phyloP scores from a whole-genome alignment of 345 rosid genomes.

The Gossypium ekmanianum region DNA sequence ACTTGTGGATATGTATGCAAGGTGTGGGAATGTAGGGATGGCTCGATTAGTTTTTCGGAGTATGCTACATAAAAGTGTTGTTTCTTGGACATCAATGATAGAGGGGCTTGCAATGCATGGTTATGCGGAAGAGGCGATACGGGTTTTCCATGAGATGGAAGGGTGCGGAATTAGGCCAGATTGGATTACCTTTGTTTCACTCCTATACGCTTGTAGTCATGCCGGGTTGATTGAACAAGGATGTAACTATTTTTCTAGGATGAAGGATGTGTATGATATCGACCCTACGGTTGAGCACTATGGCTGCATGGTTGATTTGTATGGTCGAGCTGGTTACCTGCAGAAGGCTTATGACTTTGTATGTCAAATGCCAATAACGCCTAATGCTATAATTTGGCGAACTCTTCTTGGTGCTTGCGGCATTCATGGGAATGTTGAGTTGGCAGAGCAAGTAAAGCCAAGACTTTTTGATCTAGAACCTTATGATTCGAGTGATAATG shows the following conservation, averaged over 20 bases:
- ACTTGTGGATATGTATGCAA: constrained; percentile 34
- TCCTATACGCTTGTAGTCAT: constrained; percentile 46
- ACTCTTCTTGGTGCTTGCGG: constrained; percentile 48
- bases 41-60: constrained; percentile 26
- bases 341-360: constrained; percentile 36
- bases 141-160: constrained; percentile 38
- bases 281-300: constrained; percentile 35
- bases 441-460: constrained; percentile 36
- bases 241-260: constrained; percentile 28
- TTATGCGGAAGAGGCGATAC: constrained; percentile 34
- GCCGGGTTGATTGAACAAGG: constrained; percentile 41
- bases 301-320: constrained; percentile 35
- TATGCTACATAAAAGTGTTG: constrained; percentile 16
- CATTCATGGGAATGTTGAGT: constrained; percentile 36
- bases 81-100: constrained; percentile 43
- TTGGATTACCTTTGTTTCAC: constrained; percentile 23
- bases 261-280: constrained; percentile 30
- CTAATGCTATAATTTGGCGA: constrained; percentile 38
- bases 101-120: constrained; percentile 43
- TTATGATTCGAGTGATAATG: constrained; percentile 28
- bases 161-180: constrained; percentile 31
- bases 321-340: constrained; percentile 43
- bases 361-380: constrained; percentile 32
- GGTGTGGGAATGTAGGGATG: constrained; percentile 41
- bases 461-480: constrained; percentile 36